phyloP scores from a whole-genome alignment of 2,329 filamentous ascomycete genomes.

The Ophiosphaerella herpotricha region DNA sequence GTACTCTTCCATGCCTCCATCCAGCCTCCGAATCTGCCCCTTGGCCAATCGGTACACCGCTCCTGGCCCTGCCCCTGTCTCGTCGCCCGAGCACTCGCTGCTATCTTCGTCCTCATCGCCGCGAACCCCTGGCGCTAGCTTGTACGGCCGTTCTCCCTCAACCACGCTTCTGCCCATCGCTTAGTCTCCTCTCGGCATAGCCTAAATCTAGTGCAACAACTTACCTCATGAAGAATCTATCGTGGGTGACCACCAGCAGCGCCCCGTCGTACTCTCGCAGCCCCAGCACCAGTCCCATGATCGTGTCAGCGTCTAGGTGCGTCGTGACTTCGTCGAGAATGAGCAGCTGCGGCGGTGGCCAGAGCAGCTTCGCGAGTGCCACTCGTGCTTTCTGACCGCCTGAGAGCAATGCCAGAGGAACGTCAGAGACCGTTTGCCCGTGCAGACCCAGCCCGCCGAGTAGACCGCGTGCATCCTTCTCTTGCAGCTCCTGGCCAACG shows the following conservation, averaged over 20 bases:
- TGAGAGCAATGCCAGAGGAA: slow-evolving; percentile 73
- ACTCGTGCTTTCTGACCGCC: slow-evolving; percentile 73
- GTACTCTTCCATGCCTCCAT: slow-evolving; percentile 47
- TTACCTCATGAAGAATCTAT: slow-evolving; percentile 75
- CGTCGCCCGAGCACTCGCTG: slow-evolving; percentile 51
- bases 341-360: slow-evolving; percentile 70
- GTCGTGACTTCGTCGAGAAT: slow-evolving; percentile 83
- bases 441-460: slow-evolving; percentile 72
- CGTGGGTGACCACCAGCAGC: slow-evolving; percentile 77
- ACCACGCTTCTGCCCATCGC: slow-evolving; percentile 62
- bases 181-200: slow-evolving; percentile 9
- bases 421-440: slow-evolving; percentile 72
- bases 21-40: slow-evolving; percentile 41
- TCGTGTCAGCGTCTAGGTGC: slow-evolving; percentile 82
- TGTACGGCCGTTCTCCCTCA: slow-evolving; percentile 59
- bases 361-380: slow-evolving; percentile 71
- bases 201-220: slow-evolving; percentile 7
- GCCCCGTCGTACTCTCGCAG: slow-evolving; percentile 73
- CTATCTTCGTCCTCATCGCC: slow-evolving; percentile 51
- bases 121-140: slow-evolving; percentile 40
- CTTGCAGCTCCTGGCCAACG: slow-evolving; percentile 58
- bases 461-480: slow-evolving; percentile 70
- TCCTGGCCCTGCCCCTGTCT: slow-evolving; percentile 52
- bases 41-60: slow-evolving; percentile 42
- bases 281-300: slow-evolving; percentile 70